These are phyloP conservation scores for Suhomyces yuchorum DNA, from an alignment of 1,139 yeast genomes.

Conservation along the genomic window DNA sequence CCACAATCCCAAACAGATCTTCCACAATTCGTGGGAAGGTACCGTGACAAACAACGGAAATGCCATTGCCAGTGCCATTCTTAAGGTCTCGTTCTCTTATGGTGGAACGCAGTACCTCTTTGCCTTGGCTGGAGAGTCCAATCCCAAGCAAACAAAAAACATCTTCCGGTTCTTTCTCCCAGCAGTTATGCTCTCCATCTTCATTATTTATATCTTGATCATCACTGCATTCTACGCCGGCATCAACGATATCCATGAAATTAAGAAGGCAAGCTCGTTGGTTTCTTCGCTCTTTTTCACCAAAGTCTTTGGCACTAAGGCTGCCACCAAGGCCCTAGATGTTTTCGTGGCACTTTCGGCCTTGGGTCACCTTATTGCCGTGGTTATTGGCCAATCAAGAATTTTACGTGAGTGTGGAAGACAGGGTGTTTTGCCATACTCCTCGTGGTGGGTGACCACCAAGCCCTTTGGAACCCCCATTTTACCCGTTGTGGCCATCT, in stretches of 20 bases:
- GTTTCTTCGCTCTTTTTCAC: conserved; percentile 33
- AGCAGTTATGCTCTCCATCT: conserved; percentile 33
- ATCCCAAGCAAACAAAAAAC: conserved; percentile 30
- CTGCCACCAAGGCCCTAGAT: conserved; percentile 36
- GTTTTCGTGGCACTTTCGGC: conserved; percentile 46
- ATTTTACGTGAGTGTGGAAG: conserved; percentile 49
- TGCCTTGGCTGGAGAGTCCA: conserved; percentile 41
- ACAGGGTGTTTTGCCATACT: conserved; percentile 49
- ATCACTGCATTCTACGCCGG: conserved; percentile 45
- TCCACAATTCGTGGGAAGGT: conserved; percentile 42
- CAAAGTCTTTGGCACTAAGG: conserved; percentile 28
- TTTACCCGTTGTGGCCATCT: conserved; percentile 39
- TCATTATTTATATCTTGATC: conserved; percentile 36
- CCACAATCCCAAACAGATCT: conserved; percentile 33
- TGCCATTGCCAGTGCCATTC: conserved; percentile 43
- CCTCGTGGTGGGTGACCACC: conserved; percentile 41
- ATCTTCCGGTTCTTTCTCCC: conserved; percentile 40
- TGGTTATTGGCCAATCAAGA: conserved; percentile 43
- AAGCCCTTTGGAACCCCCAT: conserved; percentile 48
- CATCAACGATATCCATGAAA: conserved; percentile 27
- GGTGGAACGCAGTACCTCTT: conserved; percentile 44
- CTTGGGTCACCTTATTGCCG: conserved; percentile 45
- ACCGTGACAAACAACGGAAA: conserved; percentile 41
- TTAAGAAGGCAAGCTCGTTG: conserved; percentile 27
- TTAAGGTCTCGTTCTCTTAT: conserved; percentile 46